These are phyloP conservation scores for Rauvolfia tetraphylla DNA, from an alignment of 257 asterid genomes.

Conservation along the genomic window DNA sequence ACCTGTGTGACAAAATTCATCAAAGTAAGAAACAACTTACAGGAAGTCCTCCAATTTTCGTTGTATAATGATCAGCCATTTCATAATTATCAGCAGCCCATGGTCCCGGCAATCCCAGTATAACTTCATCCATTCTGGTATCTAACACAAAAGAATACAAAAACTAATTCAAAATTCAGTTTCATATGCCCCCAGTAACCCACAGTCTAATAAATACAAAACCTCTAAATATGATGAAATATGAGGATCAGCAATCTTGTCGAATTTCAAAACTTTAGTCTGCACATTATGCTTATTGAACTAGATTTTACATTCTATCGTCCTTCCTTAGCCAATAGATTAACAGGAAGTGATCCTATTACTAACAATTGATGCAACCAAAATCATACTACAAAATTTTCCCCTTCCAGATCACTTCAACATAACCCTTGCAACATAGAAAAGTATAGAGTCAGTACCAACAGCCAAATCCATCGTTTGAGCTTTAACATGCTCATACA, in stretches of 20 bases:
- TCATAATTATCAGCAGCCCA: constrained; percentile 82
- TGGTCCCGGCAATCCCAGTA: constrained; percentile 81
- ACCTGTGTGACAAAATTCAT: not conserved
- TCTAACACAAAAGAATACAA: not conserved
- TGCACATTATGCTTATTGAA: not conserved
- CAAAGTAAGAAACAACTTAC: constrained; percentile 36
- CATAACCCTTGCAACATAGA: not conserved
- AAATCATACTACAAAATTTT: not conserved
- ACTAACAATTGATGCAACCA: not conserved
- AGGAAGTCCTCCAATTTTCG: constrained; percentile 87
- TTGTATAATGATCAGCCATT: constrained; percentile 80
- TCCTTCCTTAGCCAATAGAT: not conserved
- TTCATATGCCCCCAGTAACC: not conserved
- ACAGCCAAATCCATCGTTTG: not conserved
- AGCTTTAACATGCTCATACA: not conserved
- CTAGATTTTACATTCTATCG: too few species aligned
- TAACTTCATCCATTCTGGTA: constrained; percentile 52
- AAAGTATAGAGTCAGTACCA: too few species aligned
- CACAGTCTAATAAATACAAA: not conserved
- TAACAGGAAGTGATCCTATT: not conserved
- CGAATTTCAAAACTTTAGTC: not conserved
- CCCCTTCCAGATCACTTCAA: not conserved
- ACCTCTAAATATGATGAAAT: not conserved
- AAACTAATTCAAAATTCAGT: not conserved
- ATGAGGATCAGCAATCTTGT: not conserved